Evolutionary conservation across 139 green algal species (phyloP).

Genomic region (Chlorella sorokiniana): DNA sequence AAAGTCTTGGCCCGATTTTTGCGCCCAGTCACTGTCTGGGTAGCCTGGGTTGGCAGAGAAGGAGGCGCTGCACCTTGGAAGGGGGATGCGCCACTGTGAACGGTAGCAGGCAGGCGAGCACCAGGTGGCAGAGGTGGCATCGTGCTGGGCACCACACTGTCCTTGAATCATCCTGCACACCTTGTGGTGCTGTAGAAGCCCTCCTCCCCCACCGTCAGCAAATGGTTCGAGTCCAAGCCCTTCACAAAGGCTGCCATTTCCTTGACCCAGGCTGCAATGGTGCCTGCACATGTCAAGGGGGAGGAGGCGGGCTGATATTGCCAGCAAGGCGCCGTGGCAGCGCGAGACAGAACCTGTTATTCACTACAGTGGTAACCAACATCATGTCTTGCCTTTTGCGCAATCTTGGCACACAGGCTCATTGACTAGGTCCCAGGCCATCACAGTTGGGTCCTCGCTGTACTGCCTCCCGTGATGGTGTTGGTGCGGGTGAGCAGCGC

Average conservation of each 20-base stretch:
- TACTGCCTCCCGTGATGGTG: slow-evolving; percentile 56
- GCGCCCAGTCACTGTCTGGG: slow-evolving; percentile 24
- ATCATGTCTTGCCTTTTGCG: neutral
- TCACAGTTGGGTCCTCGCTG: slow-evolving; percentile 73
- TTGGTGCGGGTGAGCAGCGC: slow-evolving; percentile 50
- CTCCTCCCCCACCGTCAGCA: slow-evolving; percentile 50
- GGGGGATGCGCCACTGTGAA: neutral
- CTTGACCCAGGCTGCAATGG: slow-evolving; percentile 46
- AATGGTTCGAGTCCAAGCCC: slow-evolving; percentile 36
- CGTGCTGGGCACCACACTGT: neutral
- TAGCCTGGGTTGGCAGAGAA: slow-evolving; percentile 26
- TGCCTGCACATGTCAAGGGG: slow-evolving; percentile 3
- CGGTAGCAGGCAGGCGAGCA: neutral
- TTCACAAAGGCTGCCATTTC: slow-evolving; percentile 59
- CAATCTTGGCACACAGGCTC: slow-evolving; percentile 58
- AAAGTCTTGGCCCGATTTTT: slow-evolving; percentile 43
- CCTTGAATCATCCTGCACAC: neutral
- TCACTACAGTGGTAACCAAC: too few relatives aligned
- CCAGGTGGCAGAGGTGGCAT: neutral
- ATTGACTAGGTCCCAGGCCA: slow-evolving; percentile 78
- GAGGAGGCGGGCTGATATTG: neutral
- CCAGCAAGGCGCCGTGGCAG: too few relatives aligned
- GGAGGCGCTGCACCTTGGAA: slow-evolving; percentile 4
- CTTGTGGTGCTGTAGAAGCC: slow-evolving; percentile 39
- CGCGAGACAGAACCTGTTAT: too few relatives aligned